phyloP scores from a whole-genome alignment of 768 basidiomycete species.

The Lyophyllum shimeji region DNA sequence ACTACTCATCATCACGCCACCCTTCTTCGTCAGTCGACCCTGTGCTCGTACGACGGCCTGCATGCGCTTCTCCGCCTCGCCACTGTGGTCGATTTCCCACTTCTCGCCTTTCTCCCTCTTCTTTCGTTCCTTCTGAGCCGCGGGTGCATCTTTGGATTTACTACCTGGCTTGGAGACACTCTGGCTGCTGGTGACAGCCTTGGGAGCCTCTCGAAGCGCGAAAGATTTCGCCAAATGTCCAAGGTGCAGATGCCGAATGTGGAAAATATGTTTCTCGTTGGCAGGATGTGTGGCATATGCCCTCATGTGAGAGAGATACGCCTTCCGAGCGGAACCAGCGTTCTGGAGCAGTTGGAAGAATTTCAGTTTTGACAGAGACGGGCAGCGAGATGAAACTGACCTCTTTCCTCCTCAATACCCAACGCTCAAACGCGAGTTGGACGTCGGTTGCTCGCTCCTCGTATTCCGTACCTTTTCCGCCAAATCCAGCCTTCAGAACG shows the following conservation, averaged over 20 bases:
- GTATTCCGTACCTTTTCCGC: slow-evolving; percentile 77
- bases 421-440: slow-evolving; percentile 91
- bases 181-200: slow-evolving; percentile 35
- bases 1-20: slow-evolving; percentile 69
- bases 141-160: slow-evolving; percentile 20
- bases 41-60: slow-evolving; percentile 79
- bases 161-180: slow-evolving; percentile 20
- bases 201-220: slow-evolving; percentile 84
- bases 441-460: slow-evolving; percentile 94
- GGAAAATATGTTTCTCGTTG: slow-evolving; percentile 95
- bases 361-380: slow-evolving; percentile 1
- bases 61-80: slow-evolving; percentile 81
- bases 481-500: slow-evolving; percentile 80
- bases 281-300: slow-evolving; percentile 97
- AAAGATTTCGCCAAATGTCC: slow-evolving; percentile 95
- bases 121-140: slow-evolving; percentile 12
- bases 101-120: slow-evolving; percentile 23
- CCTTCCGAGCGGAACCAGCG: slow-evolving; percentile 72
- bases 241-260: slow-evolving; percentile 89
- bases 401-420: slow-evolving; percentile 75
- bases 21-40: slow-evolving; percentile 78
- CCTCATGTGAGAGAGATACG: slow-evolving; percentile 89
- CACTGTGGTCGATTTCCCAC: slow-evolving; percentile 43
- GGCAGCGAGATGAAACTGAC: slow-evolving; percentile 40
- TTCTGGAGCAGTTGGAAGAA: slow-evolving; percentile 49